Evolutionary conservation across 345 rosid genomes (phyloP), one percentile per base, ranked within the genome.

Genomic region (Pistacia integerrima): DNA sequence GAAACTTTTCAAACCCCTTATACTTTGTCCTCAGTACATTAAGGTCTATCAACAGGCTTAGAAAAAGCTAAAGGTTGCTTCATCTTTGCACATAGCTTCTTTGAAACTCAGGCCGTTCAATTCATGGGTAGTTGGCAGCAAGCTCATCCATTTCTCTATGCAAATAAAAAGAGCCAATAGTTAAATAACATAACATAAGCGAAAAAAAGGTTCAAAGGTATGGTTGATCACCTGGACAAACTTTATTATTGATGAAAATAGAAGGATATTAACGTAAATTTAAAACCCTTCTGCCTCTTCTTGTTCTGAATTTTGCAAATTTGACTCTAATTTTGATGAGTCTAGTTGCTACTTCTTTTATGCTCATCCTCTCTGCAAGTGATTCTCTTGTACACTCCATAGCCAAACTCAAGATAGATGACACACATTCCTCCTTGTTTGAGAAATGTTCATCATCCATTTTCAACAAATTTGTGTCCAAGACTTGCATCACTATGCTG

Each of bases 321-420:
- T 54, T 22, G 3, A 14, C 35, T 73, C 68, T 78, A 52, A 59
- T 78, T 64, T 78, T 78, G 38, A 58, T 13, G 55, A 78, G 66
- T n/a, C 33, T 36, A 0, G 35, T 44, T 30, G 22, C 38, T 6
- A 78, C 61, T 12, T 66, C 73, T 44, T 20, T 48, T 35, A 67
- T 67, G 13, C 44, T 51, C 4, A 64, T 59, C n/a, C 77, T 67
- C 10, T 78, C 64, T 11, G 58, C 48, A 2, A 63, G 73, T 60
- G 13, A 20, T 3, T 78, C 77, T 0, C 38, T 4, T 12, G 81
- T 70, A 38, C 76, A 65, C 3, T 33, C 3, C 36, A 64, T 56
- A 12, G 80, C 76, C 12, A 78, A 18, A 4, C 14, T 54, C 30
- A 78, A 22, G 20, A 78, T 46, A 0, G 76, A 78, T 0, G 72